These are phyloP conservation scores for Lithohypha guttulata DNA, from an alignment of 2,329 filamentous ascomycete species.

Conservation along the genomic window DNA sequence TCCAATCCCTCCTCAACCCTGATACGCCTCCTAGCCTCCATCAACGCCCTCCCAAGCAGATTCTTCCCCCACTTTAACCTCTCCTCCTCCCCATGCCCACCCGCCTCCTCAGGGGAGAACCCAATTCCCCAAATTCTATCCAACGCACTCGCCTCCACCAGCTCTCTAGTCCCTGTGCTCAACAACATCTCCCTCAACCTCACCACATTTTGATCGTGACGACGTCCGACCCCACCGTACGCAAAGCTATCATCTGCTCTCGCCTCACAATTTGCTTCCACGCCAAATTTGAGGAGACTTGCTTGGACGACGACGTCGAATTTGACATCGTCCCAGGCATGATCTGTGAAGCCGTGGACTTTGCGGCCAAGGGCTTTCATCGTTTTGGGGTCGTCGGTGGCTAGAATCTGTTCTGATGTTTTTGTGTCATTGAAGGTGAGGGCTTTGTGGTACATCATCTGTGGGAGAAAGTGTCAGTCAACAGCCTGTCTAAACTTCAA, in stretches of 20 bases:
- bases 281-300: slow-evolving; percentile 27
- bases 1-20: slow-evolving; percentile 16
- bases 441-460: slow-evolving; percentile 31
- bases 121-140: slow-evolving; percentile 29
- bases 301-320: slow-evolving; percentile 25
- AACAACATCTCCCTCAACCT: slow-evolving; percentile 23
- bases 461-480: no score
- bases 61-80: slow-evolving; percentile 27
- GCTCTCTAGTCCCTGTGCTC: slow-evolving; percentile 24
- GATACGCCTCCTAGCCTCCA: slow-evolving; percentile 25
- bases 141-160: slow-evolving; percentile 28
- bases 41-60: slow-evolving; percentile 26
- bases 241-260: slow-evolving; percentile 14
- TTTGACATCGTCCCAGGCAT: slow-evolving; percentile 24
- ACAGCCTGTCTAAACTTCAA: no score
- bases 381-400: slow-evolving; percentile 14
- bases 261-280: slow-evolving; percentile 24
- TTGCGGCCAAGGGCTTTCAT: slow-evolving; percentile 24
- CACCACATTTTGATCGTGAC: slow-evolving; percentile 7
- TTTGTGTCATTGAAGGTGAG: slow-evolving; percentile 25
- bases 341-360: slow-evolving; percentile 25
- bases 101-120: slow-evolving; percentile 25
- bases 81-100: slow-evolving; percentile 19
- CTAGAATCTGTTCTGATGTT: slow-evolving; percentile 23
- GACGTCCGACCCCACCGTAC: not conserved